Percentiles rank a stretch among this genome's conserved stretches.
phyloP scores from a whole-genome alignment of 1,139 yeast species.

The Pneumocystis canis region DNA sequence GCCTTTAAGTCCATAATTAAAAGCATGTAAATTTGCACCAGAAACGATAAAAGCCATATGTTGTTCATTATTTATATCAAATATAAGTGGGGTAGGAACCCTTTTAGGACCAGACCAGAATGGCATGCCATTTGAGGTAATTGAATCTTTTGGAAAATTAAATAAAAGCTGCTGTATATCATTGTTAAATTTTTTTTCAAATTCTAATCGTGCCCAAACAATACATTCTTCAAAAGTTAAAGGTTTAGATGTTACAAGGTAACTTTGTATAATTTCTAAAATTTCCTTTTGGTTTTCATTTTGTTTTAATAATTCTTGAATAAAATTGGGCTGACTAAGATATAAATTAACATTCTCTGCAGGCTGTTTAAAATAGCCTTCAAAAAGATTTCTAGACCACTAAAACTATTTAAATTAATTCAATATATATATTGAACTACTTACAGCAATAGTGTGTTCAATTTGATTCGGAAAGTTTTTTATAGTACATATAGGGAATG shows the following conservation, averaged over 20 bases:
- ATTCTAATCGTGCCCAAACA: constrained; percentile 84
- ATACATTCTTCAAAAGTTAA: constrained; percentile 85
- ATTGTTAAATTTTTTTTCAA: constrained; percentile 67
- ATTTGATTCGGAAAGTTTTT: constrained; percentile 95
- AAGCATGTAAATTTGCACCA: constrained; percentile 85
- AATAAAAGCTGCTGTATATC: constrained; percentile 80
- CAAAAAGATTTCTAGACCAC: constrained; percentile 93
- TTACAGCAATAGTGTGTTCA: constrained; percentile 81
- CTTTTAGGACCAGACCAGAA: constrained; percentile 98
- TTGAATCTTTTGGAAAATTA: constrained; percentile 90
- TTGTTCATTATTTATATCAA: constrained; percentile 59
- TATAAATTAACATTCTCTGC: constrained; percentile 88
- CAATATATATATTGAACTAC: background rate
- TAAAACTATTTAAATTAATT: background rate
- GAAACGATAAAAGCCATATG: constrained; percentile 75
- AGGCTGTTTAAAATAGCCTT: constrained; percentile 79
- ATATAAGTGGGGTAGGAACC: constrained; percentile 72
- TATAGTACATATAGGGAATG: constrained; percentile 91
- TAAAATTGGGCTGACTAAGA: constrained; percentile 80
- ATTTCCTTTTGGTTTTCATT: constrained; percentile 83
- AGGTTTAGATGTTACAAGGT: constrained; percentile 63
- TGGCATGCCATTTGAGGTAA: constrained; percentile 77
- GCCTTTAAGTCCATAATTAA: constrained; percentile 62
- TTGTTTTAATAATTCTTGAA: constrained; percentile 79
- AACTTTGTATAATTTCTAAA: constrained; percentile 58